These are phyloP conservation scores for Stagonosporopsis vannaccii DNA, from an alignment of 2,329 filamentous ascomycete species.

Conservation along the genomic window DNA sequence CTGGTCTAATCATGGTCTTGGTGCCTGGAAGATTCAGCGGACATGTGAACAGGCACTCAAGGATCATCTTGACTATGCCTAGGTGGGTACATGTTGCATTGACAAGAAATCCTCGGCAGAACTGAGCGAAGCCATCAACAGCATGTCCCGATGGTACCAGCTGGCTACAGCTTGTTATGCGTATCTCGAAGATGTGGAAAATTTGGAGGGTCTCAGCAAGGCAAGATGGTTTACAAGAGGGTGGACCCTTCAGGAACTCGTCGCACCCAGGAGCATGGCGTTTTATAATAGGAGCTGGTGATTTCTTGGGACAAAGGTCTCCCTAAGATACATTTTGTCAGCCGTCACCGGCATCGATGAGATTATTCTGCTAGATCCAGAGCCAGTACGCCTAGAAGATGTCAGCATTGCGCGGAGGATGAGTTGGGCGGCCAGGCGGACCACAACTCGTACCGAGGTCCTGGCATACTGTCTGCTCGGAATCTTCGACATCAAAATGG, in stretches of 20 bases:
- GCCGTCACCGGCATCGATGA: background rate
- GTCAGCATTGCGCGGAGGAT: background rate
- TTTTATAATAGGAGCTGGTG: background rate
- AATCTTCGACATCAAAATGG: background rate
- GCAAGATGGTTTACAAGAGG: too few species aligned
- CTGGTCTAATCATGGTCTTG: background rate
- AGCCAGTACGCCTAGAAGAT: background rate
- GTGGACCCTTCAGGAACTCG: background rate
- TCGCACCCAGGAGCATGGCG: background rate
- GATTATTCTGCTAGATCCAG: background rate
- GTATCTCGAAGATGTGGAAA: background rate
- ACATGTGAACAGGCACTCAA: background rate
- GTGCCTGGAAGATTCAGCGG: background rate
- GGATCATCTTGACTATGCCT: background rate
- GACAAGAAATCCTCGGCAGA: constrained; percentile 20
- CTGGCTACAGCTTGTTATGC: constrained; percentile 16
- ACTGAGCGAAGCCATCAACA: constrained; percentile 25
- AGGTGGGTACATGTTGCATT: constrained; percentile 22
- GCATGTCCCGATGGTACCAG: constrained; percentile 23
- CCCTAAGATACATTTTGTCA: background rate
- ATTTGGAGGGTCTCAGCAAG: background rate
- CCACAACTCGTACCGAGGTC: background rate
- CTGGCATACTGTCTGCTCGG: background rate
- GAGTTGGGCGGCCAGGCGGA: background rate
- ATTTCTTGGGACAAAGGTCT: background rate